A percentile compares a stretch with the other conserved stretches of the same genome.
Evolutionary conservation across 2,329 filamentous ascomycete species (phyloP).

Genomic region (Nothomitra cinnamomea): DNA sequence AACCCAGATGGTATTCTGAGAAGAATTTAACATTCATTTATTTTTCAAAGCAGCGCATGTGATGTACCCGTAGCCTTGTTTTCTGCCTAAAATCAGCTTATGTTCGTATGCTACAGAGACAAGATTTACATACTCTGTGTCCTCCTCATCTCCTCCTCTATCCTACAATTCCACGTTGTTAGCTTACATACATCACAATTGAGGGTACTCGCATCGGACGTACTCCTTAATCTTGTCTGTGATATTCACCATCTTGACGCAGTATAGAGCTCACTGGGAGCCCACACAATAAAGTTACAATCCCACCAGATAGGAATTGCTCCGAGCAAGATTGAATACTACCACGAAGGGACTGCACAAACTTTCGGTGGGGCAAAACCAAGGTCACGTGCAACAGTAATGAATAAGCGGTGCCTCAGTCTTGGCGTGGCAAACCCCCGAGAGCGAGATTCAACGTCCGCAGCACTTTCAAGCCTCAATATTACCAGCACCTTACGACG

Average conservation of each 20-base stretch:
- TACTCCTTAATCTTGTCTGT: conserved; percentile 99
- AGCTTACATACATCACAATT: not conserved
- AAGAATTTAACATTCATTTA: not conserved
- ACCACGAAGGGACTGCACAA: too few species aligned
- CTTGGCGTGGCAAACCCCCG: too few species aligned
- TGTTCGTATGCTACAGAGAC: conserved; percentile 1
- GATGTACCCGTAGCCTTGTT: conserved; percentile 92
- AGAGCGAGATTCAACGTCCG: too few species aligned
- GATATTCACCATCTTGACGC: conserved; percentile 78
- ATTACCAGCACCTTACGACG: not conserved
- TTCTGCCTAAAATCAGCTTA: conserved; percentile 39
- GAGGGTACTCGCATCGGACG: conserved; percentile 17
- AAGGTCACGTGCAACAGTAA: too few species aligned
- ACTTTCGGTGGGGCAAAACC: too few species aligned
- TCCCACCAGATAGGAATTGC: too few species aligned
- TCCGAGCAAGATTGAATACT: too few species aligned
- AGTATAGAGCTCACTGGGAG: not conserved
- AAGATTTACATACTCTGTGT: conserved; percentile 65
- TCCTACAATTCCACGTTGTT: conserved; percentile 37
- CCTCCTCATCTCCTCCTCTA: conserved; percentile 98
- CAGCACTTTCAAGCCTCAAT: not conserved
- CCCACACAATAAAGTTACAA: not conserved
- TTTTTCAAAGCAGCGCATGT: not conserved
- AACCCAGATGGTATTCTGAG: conserved; percentile 90
- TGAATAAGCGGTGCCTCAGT: too few species aligned